Evolutionary conservation across 495 filamentous ascomycete species (phyloP).

Genomic region (Apodospora peruviana): DNA sequence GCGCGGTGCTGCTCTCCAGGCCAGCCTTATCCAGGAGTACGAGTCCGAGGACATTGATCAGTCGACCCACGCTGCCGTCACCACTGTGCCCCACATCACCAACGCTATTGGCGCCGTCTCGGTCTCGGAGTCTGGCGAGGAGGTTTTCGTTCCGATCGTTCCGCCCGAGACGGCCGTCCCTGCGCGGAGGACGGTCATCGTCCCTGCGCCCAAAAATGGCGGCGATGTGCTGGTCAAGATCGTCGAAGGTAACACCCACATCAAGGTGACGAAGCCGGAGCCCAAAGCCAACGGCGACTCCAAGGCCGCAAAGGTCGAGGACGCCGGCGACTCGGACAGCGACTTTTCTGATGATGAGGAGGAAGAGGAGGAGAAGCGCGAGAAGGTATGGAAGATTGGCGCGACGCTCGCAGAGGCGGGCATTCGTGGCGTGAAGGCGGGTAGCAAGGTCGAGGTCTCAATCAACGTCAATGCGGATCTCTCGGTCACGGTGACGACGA

Average conservation of each 20-base stretch:
- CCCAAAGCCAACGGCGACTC: slow-evolving; percentile 57
- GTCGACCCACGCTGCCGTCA: slow-evolving; percentile 91
- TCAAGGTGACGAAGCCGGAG: slow-evolving; percentile 84
- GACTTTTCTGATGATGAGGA: slow-evolving; percentile 65
- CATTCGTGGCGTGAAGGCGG: slow-evolving; percentile 77
- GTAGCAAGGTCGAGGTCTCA: slow-evolving; percentile 86
- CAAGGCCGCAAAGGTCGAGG: slow-evolving; percentile 33
- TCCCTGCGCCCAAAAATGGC: slow-evolving; percentile 66
- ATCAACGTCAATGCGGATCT: slow-evolving; percentile 79
- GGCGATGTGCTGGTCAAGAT: slow-evolving; percentile 83
- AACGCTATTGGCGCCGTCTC: slow-evolving; percentile 86
- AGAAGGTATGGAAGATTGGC: slow-evolving; percentile 89
- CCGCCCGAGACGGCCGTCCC: slow-evolving; percentile 84
- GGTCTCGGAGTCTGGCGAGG: slow-evolving; percentile 52
- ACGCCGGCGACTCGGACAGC: slow-evolving; percentile 49
- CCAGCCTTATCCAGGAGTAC: slow-evolving; percentile 85
- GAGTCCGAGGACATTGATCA: slow-evolving; percentile 91
- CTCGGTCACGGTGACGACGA: slow-evolving; percentile 67
- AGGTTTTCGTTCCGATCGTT: slow-evolving; percentile 72
- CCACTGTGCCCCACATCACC: slow-evolving; percentile 81
- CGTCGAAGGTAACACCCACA: slow-evolving; percentile 78
- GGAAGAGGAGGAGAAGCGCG: slow-evolving; percentile 77
- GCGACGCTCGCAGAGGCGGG: slow-evolving; percentile 80
- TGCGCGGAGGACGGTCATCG: slow-evolving; percentile 72
- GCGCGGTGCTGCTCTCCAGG: slow-evolving; percentile 91